These are phyloP conservation scores for Ophiocordyceps camponoti-saundersi DNA, from an alignment of 2,329 filamentous ascomycete species.

Conservation along the genomic window DNA sequence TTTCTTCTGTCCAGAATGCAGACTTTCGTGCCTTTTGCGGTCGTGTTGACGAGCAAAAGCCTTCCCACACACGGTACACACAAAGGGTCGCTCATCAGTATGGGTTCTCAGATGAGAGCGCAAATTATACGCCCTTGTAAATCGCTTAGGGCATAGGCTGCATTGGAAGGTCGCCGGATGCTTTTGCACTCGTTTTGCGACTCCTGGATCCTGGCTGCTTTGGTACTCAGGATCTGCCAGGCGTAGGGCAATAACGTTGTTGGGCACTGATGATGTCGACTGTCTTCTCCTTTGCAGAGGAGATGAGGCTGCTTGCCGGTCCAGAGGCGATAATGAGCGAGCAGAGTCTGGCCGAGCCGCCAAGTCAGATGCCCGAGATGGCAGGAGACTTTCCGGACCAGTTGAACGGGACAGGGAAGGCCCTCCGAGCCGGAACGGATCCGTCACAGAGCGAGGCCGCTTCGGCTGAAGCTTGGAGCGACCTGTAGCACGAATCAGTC, in stretches of 20 bases:
- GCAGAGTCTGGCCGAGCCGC: slow-evolving; percentile 28
- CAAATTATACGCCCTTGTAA: slow-evolving; percentile 91
- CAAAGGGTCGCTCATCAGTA: slow-evolving; percentile 92
- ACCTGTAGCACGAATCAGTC: slow-evolving; percentile 13
- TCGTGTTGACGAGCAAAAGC: slow-evolving; percentile 96
- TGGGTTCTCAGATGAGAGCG: slow-evolving; percentile 91
- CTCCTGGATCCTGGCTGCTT: slow-evolving; percentile 41
- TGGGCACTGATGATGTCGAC: slow-evolving; percentile 45
- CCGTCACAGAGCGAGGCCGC: slow-evolving; percentile 39
- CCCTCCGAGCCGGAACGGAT: slow-evolving; percentile 37
- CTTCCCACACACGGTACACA: slow-evolving; percentile 92
- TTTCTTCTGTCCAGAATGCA: slow-evolving; percentile 96
- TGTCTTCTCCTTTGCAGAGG: slow-evolving; percentile 27
- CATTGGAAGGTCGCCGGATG: slow-evolving; percentile 97
- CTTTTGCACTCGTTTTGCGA: slow-evolving; percentile 77
- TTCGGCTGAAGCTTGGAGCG: slow-evolving; percentile 21
- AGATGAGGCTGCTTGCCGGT: slow-evolving; percentile 26
- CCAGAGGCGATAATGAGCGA: slow-evolving; percentile 41
- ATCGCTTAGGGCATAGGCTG: slow-evolving; percentile 80
- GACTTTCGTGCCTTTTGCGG: slow-evolving; percentile 86
- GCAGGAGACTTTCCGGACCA: slow-evolving; percentile 27
- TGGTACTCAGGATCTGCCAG: slow-evolving; percentile 79
- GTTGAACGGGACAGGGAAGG: slow-evolving; percentile 20
- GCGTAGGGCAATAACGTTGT: slow-evolving; percentile 64
- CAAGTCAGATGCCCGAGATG: slow-evolving; percentile 29